A percentile compares a stretch with the other conserved stretches of the same genome.
Conservation (phyloP, 768 basidiomycete genomes). For the Mycena kentingensis region DNA sequence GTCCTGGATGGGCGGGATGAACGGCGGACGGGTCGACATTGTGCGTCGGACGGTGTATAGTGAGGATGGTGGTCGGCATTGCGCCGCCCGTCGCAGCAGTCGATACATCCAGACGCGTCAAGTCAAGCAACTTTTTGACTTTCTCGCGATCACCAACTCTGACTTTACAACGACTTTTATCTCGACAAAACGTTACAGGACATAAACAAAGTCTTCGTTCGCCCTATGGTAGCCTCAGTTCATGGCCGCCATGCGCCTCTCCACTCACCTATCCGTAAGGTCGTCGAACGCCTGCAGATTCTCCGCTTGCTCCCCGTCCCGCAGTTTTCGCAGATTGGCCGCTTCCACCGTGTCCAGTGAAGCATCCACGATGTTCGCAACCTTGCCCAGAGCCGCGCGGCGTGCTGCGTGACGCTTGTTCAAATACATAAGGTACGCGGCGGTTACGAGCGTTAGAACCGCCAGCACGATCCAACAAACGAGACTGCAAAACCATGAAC, state of each 20-base stretch:
- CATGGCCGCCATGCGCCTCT: conserved; percentile 3
- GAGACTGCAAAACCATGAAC: conserved; percentile 27
- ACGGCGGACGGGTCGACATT: conserved; percentile 24
- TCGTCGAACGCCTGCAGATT: conserved; percentile 41
- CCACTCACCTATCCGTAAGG: conserved; percentile 39
- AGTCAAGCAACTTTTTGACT: neutral
- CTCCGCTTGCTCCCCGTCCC: conserved; percentile 15
- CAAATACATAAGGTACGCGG: conserved; percentile 36
- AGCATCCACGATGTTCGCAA: conserved; percentile 36
- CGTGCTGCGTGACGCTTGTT: conserved; percentile 40
- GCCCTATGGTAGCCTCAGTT: neutral
- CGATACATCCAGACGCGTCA: conserved; percentile 6
- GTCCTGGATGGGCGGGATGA: conserved; percentile 38
- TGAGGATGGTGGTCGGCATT: too few relatives aligned
- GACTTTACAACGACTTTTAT: too few relatives aligned
- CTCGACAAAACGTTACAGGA: conserved; percentile 17
- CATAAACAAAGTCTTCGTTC: conserved; percentile 34
- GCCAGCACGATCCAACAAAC: conserved; percentile 42
- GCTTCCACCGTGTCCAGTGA: conserved; percentile 36
- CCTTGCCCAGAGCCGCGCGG: conserved; percentile 38
- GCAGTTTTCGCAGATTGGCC: conserved; percentile 12
- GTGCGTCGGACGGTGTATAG: too few relatives aligned
- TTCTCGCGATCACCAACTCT: too few relatives aligned
- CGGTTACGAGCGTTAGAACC: conserved; percentile 32
- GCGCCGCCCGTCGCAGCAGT: too few relatives aligned